Evolutionary conservation across 2,329 filamentous ascomycete species (phyloP).

Genomic region (Pseudogymnoascus sp.): DNA sequence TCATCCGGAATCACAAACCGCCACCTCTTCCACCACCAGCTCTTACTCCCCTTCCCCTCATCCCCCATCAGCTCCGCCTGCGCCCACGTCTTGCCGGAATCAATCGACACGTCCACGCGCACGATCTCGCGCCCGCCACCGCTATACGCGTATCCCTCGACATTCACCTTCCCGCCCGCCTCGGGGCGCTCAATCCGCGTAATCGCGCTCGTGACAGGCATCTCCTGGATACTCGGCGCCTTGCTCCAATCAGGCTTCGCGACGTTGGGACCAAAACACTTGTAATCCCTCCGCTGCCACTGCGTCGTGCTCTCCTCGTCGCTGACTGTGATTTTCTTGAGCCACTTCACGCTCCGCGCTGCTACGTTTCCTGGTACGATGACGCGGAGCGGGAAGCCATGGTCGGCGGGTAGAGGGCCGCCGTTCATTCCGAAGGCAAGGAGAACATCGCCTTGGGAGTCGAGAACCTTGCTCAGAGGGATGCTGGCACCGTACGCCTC

Average conservation of each 20-base stretch:
- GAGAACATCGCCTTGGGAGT: constrained; percentile 53
- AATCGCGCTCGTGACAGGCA: constrained; percentile 59
- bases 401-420: constrained; percentile 48
- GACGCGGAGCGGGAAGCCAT: constrained; percentile 53
- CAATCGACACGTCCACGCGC: constrained; percentile 55
- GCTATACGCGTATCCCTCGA: constrained; percentile 57
- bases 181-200: constrained; percentile 29
- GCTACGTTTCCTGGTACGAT: constrained; percentile 56
- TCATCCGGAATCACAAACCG: constrained; percentile 32
- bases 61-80: constrained; percentile 53
- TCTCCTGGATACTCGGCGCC: constrained; percentile 57
- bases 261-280: constrained; percentile 59
- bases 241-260: constrained; percentile 52
- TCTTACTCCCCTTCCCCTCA: constrained; percentile 37
- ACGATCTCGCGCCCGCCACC: constrained; percentile 56
- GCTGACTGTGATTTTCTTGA: constrained; percentile 50
- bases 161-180: constrained; percentile 6
- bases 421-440: constrained; percentile 60
- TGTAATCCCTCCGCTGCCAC: constrained; percentile 56
- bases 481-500: constrained; percentile 34
- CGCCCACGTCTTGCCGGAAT: constrained; percentile 52
- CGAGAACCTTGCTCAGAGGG: constrained; percentile 48
- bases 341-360: constrained; percentile 59
- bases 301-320: constrained; percentile 56
- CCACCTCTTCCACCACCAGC: constrained; percentile 60